A percentile compares a stretch with the other conserved stretches of the same genome.
Evolutionary conservation across 2,329 filamentous ascomycete species (phyloP).

Genomic region (Fusarium acutatum): DNA sequence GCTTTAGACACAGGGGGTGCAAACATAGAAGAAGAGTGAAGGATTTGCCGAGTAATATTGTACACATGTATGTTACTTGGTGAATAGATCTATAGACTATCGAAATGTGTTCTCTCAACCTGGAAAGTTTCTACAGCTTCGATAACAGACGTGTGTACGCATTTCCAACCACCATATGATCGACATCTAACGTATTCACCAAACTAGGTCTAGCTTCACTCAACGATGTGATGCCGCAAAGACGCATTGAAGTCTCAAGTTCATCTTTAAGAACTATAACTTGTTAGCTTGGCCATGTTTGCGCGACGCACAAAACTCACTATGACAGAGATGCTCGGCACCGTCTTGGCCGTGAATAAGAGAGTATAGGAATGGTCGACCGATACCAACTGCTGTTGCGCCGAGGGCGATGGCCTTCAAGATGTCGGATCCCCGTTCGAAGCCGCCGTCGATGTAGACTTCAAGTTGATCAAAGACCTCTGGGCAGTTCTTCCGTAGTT

Average conservation of each 20-base stretch:
- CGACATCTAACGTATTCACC: conserved; percentile 44
- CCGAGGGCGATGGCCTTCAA: conserved; percentile 63
- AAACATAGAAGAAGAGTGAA: too few relatives aligned
- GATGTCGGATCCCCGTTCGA: conserved; percentile 62
- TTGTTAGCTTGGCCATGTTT: not conserved
- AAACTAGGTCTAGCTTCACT: conserved; percentile 38
- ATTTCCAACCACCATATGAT: conserved; percentile 38
- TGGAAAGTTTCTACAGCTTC: conserved; percentile 11
- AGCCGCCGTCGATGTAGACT: conserved; percentile 62
- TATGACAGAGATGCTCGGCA: conserved; percentile 62
- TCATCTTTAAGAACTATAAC: conserved; percentile 41
- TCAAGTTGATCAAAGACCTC: conserved; percentile 59
- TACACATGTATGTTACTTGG: not conserved
- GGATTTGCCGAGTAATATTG: not conserved
- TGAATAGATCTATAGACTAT: not conserved
- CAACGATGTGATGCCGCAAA: conserved; percentile 42
- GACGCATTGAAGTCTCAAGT: conserved; percentile 43
- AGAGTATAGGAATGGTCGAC: conserved; percentile 61
- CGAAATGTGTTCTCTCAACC: not conserved
- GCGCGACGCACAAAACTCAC: conserved; percentile 50
- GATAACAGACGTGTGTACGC: not conserved
- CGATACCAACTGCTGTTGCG: conserved; percentile 62
- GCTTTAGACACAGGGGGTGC: fast-evolving
- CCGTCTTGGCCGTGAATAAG: conserved; percentile 63
- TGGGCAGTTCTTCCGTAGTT: conserved; percentile 58